phyloP scores from a whole-genome alignment of 257 asterid genomes.

The Voacanga thouarsii region DNA sequence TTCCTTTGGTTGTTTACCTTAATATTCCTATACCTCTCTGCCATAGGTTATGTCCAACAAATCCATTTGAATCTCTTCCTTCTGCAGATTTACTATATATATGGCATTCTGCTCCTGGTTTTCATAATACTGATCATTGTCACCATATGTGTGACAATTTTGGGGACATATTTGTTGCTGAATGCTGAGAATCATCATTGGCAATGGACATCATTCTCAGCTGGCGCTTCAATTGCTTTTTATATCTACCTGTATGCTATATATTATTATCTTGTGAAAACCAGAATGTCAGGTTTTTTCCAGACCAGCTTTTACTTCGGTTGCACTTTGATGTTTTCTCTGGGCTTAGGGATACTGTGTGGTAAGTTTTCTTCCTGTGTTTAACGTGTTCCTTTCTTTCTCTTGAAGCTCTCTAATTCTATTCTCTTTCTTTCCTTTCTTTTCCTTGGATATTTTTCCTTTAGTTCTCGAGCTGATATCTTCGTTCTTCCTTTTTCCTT shows the following conservation, averaged over 20 bases:
- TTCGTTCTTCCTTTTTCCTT: not conserved
- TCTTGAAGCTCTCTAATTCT: not conserved
- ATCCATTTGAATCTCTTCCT: not conserved
- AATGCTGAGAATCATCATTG: slow-evolving; percentile 23
- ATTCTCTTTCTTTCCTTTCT: not conserved
- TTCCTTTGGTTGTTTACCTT: not conserved
- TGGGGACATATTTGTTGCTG: slow-evolving; percentile 15
- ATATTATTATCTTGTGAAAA: slow-evolving; percentile 16
- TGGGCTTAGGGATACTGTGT: slow-evolving; percentile 18
- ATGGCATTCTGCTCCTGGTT: slow-evolving; percentile 17
- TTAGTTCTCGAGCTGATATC: not conserved
- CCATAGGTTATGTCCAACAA: not conserved
- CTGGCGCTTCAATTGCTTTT: slow-evolving; percentile 17
- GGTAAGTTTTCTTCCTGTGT: not conserved
- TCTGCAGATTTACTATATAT: slow-evolving; percentile 14
- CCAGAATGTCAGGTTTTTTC: slow-evolving; percentile 10
- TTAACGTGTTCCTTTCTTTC: not conserved
- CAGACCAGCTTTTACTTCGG: slow-evolving; percentile 16
- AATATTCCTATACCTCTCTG: not conserved
- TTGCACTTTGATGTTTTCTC: slow-evolving; percentile 9
- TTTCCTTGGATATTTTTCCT: not conserved
- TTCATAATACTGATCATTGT: slow-evolving; percentile 14
- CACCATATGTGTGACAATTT: slow-evolving; percentile 14
- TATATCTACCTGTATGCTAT: slow-evolving; percentile 12
- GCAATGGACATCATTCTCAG: slow-evolving; percentile 19